Conservation (phyloP, 2,329 filamentous ascomycete species). For the Penicillium sp. region DNA sequence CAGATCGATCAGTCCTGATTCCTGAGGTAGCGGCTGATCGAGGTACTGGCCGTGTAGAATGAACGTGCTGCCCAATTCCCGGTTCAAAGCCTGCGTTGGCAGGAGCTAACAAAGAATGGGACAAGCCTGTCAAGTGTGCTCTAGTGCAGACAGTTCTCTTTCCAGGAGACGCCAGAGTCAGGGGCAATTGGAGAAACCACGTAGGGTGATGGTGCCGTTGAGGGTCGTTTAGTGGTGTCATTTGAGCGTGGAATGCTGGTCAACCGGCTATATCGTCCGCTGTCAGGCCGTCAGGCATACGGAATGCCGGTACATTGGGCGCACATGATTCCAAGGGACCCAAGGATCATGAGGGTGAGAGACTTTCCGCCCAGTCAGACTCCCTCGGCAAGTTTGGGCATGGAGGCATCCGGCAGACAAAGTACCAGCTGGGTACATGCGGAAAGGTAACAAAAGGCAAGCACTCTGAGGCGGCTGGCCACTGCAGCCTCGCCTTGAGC, state of each 20-base stretch:
- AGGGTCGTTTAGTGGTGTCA: slow-evolving; percentile 16
- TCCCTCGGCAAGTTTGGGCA: background rate
- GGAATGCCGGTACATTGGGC: slow-evolving; percentile 9
- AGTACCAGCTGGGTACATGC: background rate
- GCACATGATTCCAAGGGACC: background rate
- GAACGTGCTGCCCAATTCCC: slow-evolving; percentile 14
- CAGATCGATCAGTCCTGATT: background rate
- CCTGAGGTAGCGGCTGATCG: background rate
- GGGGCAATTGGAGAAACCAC: too few species aligned
- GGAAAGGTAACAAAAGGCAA: background rate
- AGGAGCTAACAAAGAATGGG: too few species aligned
- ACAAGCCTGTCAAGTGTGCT: too few species aligned
- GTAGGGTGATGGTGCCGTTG: too few species aligned
- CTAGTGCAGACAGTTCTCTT: too few species aligned
- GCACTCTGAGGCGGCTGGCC: background rate
- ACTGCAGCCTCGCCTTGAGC: too few species aligned
- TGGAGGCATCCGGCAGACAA: background rate
- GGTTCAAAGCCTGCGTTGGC: too few species aligned
- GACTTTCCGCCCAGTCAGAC: background rate
- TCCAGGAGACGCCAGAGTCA: too few species aligned
- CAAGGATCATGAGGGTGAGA: background rate
- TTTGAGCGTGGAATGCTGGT: slow-evolving; percentile 15
- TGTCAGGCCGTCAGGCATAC: slow-evolving; percentile 22
- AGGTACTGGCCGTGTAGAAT: slow-evolving; percentile 4
- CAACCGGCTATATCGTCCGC: slow-evolving; percentile 16